These are phyloP conservation scores for Talaromyces sp. DNA, from an alignment of 2,329 filamentous ascomycete genomes.

Conservation along the genomic window DNA sequence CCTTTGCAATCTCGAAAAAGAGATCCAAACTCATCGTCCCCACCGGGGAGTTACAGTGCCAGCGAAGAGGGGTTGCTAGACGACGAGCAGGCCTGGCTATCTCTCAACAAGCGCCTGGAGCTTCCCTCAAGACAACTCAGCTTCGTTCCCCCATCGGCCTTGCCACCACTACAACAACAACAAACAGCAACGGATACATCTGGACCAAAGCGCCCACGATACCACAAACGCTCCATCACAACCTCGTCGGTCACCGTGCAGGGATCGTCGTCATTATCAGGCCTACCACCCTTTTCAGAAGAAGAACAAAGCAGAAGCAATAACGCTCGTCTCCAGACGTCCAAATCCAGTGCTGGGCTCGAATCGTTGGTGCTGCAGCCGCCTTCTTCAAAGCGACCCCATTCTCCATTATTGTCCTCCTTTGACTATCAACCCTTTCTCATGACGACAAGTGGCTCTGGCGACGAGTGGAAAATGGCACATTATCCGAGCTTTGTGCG, in stretches of 20 bases:
- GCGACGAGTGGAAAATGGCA: slow-evolving; percentile 11
- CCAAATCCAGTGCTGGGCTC: slow-evolving; percentile 14
- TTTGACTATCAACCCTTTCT: slow-evolving; percentile 6
- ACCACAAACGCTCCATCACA: slow-evolving; percentile 32
- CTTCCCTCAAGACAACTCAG: slow-evolving; percentile 30
- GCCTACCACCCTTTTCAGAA: slow-evolving; percentile 5
- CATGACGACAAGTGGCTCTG: slow-evolving; percentile 6
- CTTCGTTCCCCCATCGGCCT: slow-evolving; percentile 8
- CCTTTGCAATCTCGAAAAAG: slow-evolving; percentile 18
- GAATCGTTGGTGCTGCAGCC: slow-evolving; percentile 9
- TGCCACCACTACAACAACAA: slow-evolving; percentile 7
- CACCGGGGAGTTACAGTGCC: slow-evolving; percentile 10
- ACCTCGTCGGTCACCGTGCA: slow-evolving; percentile 23
- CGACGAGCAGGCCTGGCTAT: slow-evolving; percentile 36
- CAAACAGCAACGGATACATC: slow-evolving; percentile 2
- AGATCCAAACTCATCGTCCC: slow-evolving; percentile 21
- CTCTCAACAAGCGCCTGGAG: slow-evolving; percentile 29
- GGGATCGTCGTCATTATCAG: background rate
- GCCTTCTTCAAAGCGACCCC: slow-evolving; percentile 16
- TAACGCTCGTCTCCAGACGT: slow-evolving; percentile 15
- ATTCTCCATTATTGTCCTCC: slow-evolving; percentile 3
- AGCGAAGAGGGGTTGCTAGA: slow-evolving; percentile 17
- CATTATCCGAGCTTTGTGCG: slow-evolving; percentile 4
- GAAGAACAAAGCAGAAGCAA: slow-evolving; percentile 5
- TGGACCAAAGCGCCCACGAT: slow-evolving; percentile 12